A percentile compares a stretch with the other conserved stretches of the same genome.
Evolutionary conservation across 768 basidiomycete species (phyloP).

Genomic region (Leccinum boreale): DNA sequence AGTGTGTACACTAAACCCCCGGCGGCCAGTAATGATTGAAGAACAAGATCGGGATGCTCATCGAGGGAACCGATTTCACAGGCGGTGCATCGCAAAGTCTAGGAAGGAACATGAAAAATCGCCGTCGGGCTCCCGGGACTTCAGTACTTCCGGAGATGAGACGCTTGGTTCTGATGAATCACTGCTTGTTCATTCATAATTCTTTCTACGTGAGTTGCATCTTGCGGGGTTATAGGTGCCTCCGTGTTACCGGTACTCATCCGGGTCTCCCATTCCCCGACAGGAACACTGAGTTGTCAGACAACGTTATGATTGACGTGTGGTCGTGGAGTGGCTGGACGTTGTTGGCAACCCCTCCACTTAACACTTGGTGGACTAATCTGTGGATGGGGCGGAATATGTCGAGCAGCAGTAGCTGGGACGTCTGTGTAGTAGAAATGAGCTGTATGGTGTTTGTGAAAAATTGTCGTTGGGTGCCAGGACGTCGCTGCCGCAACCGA

Average conservation of each 20-base stretch:
- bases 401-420: slow-evolving; percentile 17
- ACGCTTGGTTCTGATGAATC: neutral
- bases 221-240: neutral
- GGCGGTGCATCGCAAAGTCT: slow-evolving; percentile 39
- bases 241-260: neutral
- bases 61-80: slow-evolving; percentile 52
- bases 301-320: slow-evolving; percentile 11
- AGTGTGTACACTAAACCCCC: slow-evolving; percentile 55
- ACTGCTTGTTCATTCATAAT: slow-evolving; percentile 9
- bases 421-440: slow-evolving; percentile 4
- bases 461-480: slow-evolving; percentile 22
- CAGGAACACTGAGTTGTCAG: neutral
- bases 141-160: slow-evolving; percentile 1
- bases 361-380: neutral
- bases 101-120: slow-evolving; percentile 8
- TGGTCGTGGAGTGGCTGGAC: neutral
- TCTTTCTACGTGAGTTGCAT: slow-evolving; percentile 8
- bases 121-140: neutral
- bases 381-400: neutral
- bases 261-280: neutral
- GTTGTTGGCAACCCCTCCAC: neutral
- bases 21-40: slow-evolving; percentile 64
- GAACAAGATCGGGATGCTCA: slow-evolving; percentile 55
- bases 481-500: slow-evolving; percentile 17
- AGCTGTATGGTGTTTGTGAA: slow-evolving; percentile 14